Conservation (phyloP, 768 basidiomycete species). For the Myochromella boudieri region DNA sequence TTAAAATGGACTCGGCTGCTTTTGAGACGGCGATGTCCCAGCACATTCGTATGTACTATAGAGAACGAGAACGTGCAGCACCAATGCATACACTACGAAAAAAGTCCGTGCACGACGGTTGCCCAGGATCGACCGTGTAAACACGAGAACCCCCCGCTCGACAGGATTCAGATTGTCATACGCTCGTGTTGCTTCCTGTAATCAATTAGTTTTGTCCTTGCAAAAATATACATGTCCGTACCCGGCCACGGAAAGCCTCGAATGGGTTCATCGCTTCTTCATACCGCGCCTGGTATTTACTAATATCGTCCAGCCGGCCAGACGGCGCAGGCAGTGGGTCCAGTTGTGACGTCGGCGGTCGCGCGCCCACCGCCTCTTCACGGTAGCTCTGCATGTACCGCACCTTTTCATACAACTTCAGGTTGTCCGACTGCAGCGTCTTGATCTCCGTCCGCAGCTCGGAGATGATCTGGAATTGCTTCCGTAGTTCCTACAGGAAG, state of each 20-base stretch:
- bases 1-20: conserved; percentile 49
- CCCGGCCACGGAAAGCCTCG: conserved; percentile 93
- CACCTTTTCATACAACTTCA: conserved; percentile 98
- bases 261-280: conserved; percentile 99
- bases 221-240: conserved; percentile 40
- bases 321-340: conserved; percentile 60
- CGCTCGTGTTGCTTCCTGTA: conserved; percentile 90
- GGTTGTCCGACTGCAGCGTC: conserved; percentile 89
- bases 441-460: conserved; percentile 93
- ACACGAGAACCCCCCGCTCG: conserved; percentile 81
- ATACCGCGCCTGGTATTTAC: conserved; percentile 87
- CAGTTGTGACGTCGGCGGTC: conserved; percentile 60
- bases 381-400: conserved; percentile 98
- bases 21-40: conserved; percentile 45
- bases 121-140: conserved; percentile 85
- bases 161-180: conserved; percentile 90
- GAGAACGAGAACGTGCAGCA: conserved; percentile 79
- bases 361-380: conserved; percentile 62
- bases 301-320: conserved; percentile 66
- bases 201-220: not conserved
- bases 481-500: conserved; percentile 76
- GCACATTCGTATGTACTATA: conserved; percentile 78
- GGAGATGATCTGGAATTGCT: conserved; percentile 92
- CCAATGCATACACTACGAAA: conserved; percentile 85
- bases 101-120: conserved; percentile 87